Evolutionary conservation across 2,329 filamentous ascomycete genomes (phyloP), one percentile per base, ranked within the genome.

Genomic region (Tolypocladium inflatum): DNA sequence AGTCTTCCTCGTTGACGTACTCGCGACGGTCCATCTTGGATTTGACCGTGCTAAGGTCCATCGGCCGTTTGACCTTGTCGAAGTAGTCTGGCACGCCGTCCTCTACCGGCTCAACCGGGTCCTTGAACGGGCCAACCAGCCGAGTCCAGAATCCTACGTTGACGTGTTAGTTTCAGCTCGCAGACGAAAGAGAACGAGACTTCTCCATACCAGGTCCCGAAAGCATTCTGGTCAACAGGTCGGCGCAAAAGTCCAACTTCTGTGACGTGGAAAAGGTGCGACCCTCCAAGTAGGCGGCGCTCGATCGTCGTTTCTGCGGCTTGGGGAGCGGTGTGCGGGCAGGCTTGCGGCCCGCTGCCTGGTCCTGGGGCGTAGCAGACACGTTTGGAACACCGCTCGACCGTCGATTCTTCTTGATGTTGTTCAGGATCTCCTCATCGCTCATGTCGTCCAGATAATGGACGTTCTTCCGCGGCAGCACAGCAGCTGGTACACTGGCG

Each of bases 81-180:
- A 84, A 72, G 68, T 87, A 87, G 65, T 86, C 82, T 2, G 82
- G 83, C 2, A 85, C 80, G 21, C 79, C 79, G 62, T 86, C 82
- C 42, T 76, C 73, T 3, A 71, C 65, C 0, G 83, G 83, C 58
- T 83, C 77, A 8, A 86, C 83, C 0, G 83, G 79, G 30, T 85
- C 78, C 51, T 78, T 79, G 69, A 87, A 86, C 0, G 82, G 81
- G 0, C 82, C 82, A 3, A 86, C 83, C 0, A 86, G 75, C n/a
- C 83, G 80, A 0, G 84, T 86, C 84, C 84, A 87, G 67, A 84
- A 86, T 8, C 84, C 83, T 84, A 56, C 30, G 2, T 19, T 21
- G 9, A 4, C 30, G 33, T 19, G 17, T 55, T 10, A 54, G n/a
- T 19, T 7, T 53, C 35, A 7, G 1, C 17, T 55, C 30, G 7